These are phyloP conservation scores for Wickerhamiella pararugosa DNA, from an alignment of 1,139 yeast species.

Conservation along the genomic window DNA sequence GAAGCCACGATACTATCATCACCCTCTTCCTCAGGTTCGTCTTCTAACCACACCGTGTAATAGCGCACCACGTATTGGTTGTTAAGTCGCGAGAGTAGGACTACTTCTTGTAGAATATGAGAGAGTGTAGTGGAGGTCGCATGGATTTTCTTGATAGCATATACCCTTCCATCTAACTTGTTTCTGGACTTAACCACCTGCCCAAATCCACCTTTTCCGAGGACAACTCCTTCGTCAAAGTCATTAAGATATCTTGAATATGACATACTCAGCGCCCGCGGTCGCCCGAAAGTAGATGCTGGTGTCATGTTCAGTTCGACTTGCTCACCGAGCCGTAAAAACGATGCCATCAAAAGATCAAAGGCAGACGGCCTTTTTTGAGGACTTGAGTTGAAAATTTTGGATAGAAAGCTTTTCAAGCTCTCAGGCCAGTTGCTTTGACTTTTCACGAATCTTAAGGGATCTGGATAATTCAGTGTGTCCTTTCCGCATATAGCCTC, in stretches of 20 bases:
- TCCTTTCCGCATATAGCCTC: slow-evolving; percentile 56
- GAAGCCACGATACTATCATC: no score
- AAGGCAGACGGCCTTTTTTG: slow-evolving; percentile 68
- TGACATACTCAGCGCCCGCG: background rate
- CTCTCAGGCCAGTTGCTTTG: slow-evolving; percentile 29
- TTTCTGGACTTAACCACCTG: slow-evolving; percentile 93
- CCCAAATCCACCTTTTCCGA: slow-evolving; percentile 97
- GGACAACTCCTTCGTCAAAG: slow-evolving; percentile 79
- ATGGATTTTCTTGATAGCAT: slow-evolving; percentile 83
- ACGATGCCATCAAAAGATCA: slow-evolving; percentile 70
- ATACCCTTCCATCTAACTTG: slow-evolving; percentile 82
- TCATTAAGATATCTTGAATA: slow-evolving; percentile 59
- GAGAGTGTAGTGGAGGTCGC: slow-evolving; percentile 71
- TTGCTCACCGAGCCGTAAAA: slow-evolving; percentile 38
- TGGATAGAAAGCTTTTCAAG: slow-evolving; percentile 32
- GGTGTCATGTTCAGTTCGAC: background rate
- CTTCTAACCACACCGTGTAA: slow-evolving; percentile 95
- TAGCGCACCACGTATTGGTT: slow-evolving; percentile 94
- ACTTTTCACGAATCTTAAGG: slow-evolving; percentile 42
- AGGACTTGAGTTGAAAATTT: slow-evolving; percentile 50
- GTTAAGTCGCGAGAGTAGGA: slow-evolving; percentile 77
- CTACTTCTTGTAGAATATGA: slow-evolving; percentile 74
- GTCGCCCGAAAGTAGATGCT: background rate
- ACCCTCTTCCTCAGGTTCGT: slow-evolving; percentile 24
- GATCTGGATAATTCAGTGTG: slow-evolving; percentile 39